A percentile compares a stretch with the other conserved stretches of the same genome.
Conservation (phyloP, 2,329 filamentous ascomycete species). For the Ilyonectria destructans region DNA sequence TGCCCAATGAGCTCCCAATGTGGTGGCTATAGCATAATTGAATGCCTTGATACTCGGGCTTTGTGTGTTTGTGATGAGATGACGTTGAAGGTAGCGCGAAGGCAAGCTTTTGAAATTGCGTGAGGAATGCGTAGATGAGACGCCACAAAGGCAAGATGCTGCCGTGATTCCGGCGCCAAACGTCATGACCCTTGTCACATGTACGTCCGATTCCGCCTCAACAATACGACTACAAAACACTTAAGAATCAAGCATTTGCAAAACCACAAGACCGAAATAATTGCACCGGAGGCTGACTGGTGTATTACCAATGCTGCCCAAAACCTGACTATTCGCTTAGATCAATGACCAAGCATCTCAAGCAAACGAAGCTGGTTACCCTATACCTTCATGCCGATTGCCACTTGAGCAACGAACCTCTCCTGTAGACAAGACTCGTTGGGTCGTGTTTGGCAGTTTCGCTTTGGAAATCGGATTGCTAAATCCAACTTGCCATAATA, state of each 20-base stretch:
- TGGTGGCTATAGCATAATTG: not conserved
- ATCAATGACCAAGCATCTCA: not conserved
- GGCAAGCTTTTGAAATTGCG: not conserved
- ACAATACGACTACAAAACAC: not conserved
- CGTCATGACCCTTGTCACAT: constrained; percentile 10
- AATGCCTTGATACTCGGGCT: not conserved
- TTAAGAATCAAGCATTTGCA: not conserved
- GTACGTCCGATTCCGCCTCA: not conserved
- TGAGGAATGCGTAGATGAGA: constrained; percentile 15
- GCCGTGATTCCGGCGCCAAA: constrained; percentile 26
- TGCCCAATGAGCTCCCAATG: not conserved
- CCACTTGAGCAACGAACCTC: not conserved
- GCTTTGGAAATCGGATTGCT: not conserved
- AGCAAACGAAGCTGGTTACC: not conserved
- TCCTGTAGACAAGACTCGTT: not conserved
- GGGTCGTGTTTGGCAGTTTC: not conserved
- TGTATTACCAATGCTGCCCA: not conserved
- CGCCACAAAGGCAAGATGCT: constrained; percentile 21
- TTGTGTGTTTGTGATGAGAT: not conserved
- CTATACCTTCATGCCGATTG: not conserved
- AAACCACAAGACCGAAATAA: not conserved
- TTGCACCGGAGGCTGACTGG: not conserved
- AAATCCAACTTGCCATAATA: not conserved
- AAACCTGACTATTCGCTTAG: not conserved
- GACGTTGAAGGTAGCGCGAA: not conserved